Evolutionary conservation across 2,329 filamentous ascomycete genomes (phyloP).

Genomic region (Penicillium capsulatum): DNA sequence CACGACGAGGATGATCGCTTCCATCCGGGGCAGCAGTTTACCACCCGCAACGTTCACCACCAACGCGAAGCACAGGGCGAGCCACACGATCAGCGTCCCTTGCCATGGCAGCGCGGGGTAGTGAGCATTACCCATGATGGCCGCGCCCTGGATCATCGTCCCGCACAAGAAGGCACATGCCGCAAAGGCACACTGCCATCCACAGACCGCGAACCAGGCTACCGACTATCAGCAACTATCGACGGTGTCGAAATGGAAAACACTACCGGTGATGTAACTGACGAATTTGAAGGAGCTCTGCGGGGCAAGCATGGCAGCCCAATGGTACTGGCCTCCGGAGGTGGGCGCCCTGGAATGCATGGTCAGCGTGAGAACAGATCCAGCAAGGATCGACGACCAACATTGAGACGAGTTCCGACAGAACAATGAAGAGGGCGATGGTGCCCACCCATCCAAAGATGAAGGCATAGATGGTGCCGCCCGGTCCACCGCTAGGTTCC

Average conservation of each 20-base stretch:
- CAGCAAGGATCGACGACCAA: conserved; percentile 5
- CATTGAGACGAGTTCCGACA: conserved; percentile 36
- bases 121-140: conserved; percentile 34
- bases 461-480: conserved; percentile 32
- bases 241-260: neutral
- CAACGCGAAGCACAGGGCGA: conserved; percentile 37
- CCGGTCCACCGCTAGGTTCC: conserved; percentile 30
- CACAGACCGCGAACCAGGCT: conserved; percentile 42
- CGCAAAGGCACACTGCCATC: conserved; percentile 45
- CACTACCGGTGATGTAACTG: conserved; percentile 36
- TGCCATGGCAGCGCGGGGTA: conserved; percentile 47
- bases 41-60: conserved; percentile 45
- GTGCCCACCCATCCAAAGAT: conserved; percentile 33
- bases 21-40: conserved; percentile 45
- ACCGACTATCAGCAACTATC: neutral
- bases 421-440: conserved; percentile 23
- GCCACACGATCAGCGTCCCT: conserved; percentile 48
- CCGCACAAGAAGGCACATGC: conserved; percentile 33
- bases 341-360: conserved; percentile 28
- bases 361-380: neutral
- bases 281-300: conserved; percentile 31
- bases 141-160: conserved; percentile 36
- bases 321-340: conserved; percentile 40
- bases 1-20: conserved; percentile 48
- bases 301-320: conserved; percentile 42